Base-by-base conservation (phyloP, 441 rosid genomes). In the Sinapis alba region DNA sequence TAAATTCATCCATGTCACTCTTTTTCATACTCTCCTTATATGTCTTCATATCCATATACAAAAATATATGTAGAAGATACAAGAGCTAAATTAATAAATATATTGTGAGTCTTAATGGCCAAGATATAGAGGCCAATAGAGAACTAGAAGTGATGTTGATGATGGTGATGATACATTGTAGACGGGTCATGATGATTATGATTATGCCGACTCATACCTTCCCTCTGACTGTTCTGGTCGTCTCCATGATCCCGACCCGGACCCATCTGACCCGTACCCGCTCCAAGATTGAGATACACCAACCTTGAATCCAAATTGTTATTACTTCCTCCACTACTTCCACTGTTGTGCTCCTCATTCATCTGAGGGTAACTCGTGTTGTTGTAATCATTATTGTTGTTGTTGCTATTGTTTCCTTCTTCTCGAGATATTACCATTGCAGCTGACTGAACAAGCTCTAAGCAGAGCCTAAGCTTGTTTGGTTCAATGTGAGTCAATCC, bases 391-490 rank as follows among this genome's bases (percentile, higher is more conserved):
- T 53, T 72, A 13, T 83, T 82, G 43, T 88, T 77, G 13, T 83
- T 82, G 53, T 88, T 77, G 16, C 81, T 82, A 43, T 83, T 84
- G 45, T 69, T 87, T 36, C 91, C 97, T 89, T 96, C 99, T 85
- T 96, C 99, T 7, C 99, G 84, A 13, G 99, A 96, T 58, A 96
- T 84, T 58, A 96, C 99, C 78, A 89, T 76, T 34, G 99, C 99
- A 3, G 99, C 98, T 0, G 99, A 96, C 13, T 96, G 99, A 30
- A 96, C 99, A 16, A 96, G 90, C 87, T 96, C 99, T 0, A 96
- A 89, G 67, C 99, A 96, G 26, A 96, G 91, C 80, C 99, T 84
- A 0, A 96, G 90, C 83, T 96, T 93, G 79, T 93, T 96, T 0
- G 97, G 99, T 69, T 96, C 99, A 28, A 93, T 90, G 74, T 93